Evolutionary conservation across 2,329 filamentous ascomycete species (phyloP), one percentile per base, ranked within the genome.

Genomic region (Xylaria arbuscula): DNA sequence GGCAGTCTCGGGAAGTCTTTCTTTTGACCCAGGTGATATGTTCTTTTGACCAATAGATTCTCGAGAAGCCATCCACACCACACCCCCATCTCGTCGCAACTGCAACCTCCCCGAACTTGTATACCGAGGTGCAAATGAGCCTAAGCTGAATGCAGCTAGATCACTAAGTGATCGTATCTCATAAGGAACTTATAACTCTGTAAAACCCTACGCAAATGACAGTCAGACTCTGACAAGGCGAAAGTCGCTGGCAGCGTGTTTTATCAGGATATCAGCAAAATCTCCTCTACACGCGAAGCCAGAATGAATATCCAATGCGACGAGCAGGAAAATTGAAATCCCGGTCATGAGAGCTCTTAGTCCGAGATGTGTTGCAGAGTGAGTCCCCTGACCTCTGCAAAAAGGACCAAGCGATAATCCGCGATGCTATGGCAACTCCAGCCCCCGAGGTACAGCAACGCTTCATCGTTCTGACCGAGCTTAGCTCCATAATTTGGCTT

Each of bases 221-320:
- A 55, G 48, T 51, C 22, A 3, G 48, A 32, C 11, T 47, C 45
- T 22, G n/a, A 47, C 4, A 11, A 51, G 22, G 9, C 22, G 11
- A 51, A 51, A 24, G 24, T 24, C 22, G 17, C 63, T 58, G 70
- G 66, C 2, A 72, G 70, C 32, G 62, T 72, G 13, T 19, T 71
- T 24, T 73, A 72, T 48, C 72, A 68, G 15, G 70, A 72, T 38
- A 71, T 73, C 13, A 69, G 66, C 1, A 72, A 69, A 47, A 13
- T 24, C 10, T 73, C 59, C 45, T 72, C n/a, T n/a, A n/a, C n/a
- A 73, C 24, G 24, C 68, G 1, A 70, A 22, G n/a, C 15, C 70
- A 3, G 72, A 68, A 7, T 73, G 72, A 68, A 3, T 42, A 3
- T 64, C 72, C 1, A 68, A 70, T 19, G 36, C 61, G 28, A 69